phyloP scores from a whole-genome alignment of 208 protist species.

The Phytomonas serpens region DNA sequence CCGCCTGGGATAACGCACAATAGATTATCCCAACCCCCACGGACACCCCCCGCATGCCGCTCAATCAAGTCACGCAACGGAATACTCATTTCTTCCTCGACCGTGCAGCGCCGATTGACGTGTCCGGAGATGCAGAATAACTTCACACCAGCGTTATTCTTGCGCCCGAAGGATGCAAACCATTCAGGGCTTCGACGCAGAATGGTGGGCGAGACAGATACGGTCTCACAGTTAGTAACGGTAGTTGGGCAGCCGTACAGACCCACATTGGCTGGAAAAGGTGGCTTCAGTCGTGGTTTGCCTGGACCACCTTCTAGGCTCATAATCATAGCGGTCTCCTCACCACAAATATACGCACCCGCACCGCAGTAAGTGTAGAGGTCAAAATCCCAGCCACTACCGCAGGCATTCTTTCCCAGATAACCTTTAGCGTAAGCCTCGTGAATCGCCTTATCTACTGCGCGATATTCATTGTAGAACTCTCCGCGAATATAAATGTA shows the following conservation, averaged over 20 bases:
- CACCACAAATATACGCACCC: slow-evolving; percentile 99
- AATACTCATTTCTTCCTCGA: slow-evolving; percentile 99
- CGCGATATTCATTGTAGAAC: slow-evolving; percentile 95
- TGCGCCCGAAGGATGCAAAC: slow-evolving; percentile 95
- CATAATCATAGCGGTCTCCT: slow-evolving; percentile 98
- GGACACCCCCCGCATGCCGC: slow-evolving; percentile 94
- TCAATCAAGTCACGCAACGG: slow-evolving; percentile 96
- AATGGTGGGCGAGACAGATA: slow-evolving; percentile 95
- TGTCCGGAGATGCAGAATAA: slow-evolving; percentile 97
- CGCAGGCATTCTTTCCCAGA: slow-evolving; percentile 96
- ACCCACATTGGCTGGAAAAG: slow-evolving; percentile 98
- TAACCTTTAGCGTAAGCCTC: slow-evolving; percentile 95
- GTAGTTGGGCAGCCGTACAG: slow-evolving; percentile 98
- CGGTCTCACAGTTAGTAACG: slow-evolving; percentile 99
- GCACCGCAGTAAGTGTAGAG: slow-evolving; percentile 96
- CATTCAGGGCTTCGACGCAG: slow-evolving; percentile 89
- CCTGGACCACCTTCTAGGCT: slow-evolving; percentile 96
- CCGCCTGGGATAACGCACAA: slow-evolving; percentile 96
- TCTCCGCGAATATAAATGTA: slow-evolving; percentile 99
- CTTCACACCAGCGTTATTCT: slow-evolving; percentile 97
- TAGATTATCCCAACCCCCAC: slow-evolving; percentile 98
- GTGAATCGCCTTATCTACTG: slow-evolving; percentile 93
- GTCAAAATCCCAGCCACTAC: slow-evolving; percentile 97
- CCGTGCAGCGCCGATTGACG: slow-evolving; percentile 97
- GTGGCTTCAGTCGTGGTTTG: slow-evolving; percentile 98